Evolutionary conservation across 768 basidiomycete genomes (phyloP), one percentile per base, ranked within the genome.

Genomic region (Calocera cornea): DNA sequence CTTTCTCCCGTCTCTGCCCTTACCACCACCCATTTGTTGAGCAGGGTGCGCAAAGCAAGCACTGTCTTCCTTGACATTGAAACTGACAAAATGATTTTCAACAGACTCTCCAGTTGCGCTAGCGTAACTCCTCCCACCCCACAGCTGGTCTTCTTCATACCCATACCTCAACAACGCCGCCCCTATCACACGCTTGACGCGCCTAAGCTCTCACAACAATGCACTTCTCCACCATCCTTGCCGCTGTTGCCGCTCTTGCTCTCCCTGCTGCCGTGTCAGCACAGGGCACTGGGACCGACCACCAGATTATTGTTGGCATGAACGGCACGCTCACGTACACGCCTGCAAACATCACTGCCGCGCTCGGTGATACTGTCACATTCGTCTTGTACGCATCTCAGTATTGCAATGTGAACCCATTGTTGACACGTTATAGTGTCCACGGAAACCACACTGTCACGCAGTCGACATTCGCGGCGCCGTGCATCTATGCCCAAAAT

Each of bases 391-490:
- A 7, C 38, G 36, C 27, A 64, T 34, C 67, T 49, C 29, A 49
- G 31, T 49, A 63, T 31, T 69, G 64, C 63, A 3, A 47, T 19
- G 44, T 19, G 60, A 65, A 24, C n/a, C 63, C 36, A 65, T 31
- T 7, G 27, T 27, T 60, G 54, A 60, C 11, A 2, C 27, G 10
- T 2, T 10, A 22, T 31, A 60, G 54, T 33, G 54, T 33, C 19
- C 54, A 60, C 33, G 72, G 72, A 29, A 73, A 72, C 60, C 80
- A 70, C 75, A 85, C 72, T 24, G 84, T 78, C 41, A 85, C 79
- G 0, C 82, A 86, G 74, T 84, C 86, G 11, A 79, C 79, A 1
- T 87, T 87, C 72, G 78, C 76, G 14, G 69, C 54, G 40, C 86
- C 86, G 5, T 87, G 86, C 71, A 75, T 81, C 64, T 79, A 80